A percentile compares a stretch with the other conserved stretches of the same genome.
Evolutionary conservation across 1,284 basidiomycete species (phyloP).

Genomic region (Sanguinoderma infundibulare): DNA sequence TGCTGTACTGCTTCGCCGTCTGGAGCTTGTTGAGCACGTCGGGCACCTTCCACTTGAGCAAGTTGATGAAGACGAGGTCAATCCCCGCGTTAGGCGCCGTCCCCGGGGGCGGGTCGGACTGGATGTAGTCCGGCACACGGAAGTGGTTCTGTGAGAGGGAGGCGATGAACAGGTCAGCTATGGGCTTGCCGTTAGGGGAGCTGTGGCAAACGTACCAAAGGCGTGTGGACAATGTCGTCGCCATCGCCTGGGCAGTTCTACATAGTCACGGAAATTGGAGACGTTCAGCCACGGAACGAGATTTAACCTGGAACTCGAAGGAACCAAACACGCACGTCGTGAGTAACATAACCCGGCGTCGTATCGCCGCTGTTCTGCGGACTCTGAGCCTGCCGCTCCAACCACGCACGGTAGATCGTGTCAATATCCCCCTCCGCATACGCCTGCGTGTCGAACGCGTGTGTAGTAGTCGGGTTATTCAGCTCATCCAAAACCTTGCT

Average conservation of each 20-base stretch:
- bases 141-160: too few species aligned
- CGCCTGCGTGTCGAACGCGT: slow-evolving; percentile 34
- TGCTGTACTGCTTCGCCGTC: slow-evolving; percentile 51
- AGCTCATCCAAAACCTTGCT: slow-evolving; percentile 56
- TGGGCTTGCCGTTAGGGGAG: too few species aligned
- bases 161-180: too few species aligned
- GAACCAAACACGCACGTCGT: slow-evolving; percentile 56
- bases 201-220: too few species aligned
- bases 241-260: slow-evolving; percentile 73
- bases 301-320: background rate
- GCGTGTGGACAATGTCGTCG: slow-evolving; percentile 66
- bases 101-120: slow-evolving; percentile 53
- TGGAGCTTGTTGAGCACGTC: slow-evolving; percentile 59
- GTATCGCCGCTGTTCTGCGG: slow-evolving; percentile 43
- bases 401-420: slow-evolving; percentile 54
- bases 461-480: slow-evolving; percentile 42
- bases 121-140: slow-evolving; percentile 58
- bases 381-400: slow-evolving; percentile 55
- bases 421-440: slow-evolving; percentile 59
- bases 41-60: slow-evolving; percentile 60
- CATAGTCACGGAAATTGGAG: slow-evolving; percentile 20
- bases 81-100: slow-evolving; percentile 55
- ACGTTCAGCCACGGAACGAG: slow-evolving; percentile 38
- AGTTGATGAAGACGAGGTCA: slow-evolving; percentile 75
- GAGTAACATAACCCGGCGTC: slow-evolving; percentile 77